phyloP scores from a whole-genome alignment of 768 basidiomycete genomes.

The Auricularia cornea region DNA sequence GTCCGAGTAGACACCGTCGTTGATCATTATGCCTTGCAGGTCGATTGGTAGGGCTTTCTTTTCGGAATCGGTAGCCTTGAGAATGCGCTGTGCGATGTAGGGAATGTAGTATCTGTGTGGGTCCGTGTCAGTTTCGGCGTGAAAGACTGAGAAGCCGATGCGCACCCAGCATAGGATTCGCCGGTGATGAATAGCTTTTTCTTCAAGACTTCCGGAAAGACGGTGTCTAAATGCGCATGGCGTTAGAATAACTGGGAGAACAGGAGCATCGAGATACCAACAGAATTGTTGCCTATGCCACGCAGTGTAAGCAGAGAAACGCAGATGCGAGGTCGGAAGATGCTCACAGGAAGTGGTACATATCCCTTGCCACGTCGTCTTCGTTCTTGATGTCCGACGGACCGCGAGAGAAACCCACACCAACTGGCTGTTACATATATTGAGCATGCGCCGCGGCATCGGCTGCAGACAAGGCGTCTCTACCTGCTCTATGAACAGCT shows the following conservation, averaged over 20 bases:
- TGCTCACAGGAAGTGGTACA: conserved; percentile 10
- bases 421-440: not conserved
- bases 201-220: conserved; percentile 7
- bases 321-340: too few species aligned
- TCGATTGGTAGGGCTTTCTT: conserved; percentile 5
- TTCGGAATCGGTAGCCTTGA: conserved; percentile 5
- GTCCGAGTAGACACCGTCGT: conserved; percentile 11
- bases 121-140: not conserved
- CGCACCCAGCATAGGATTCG: conserved; percentile 5
- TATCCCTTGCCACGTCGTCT: conserved; percentile 9
- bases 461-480: too few species aligned
- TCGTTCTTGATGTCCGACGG: conserved; percentile 3
- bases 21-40: conserved; percentile 9
- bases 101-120: conserved; percentile 9
- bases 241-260: too few species aligned
- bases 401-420: not conserved
- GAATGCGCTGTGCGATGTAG: conserved; percentile 10
- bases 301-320: too few species aligned
- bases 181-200: conserved; percentile 7
- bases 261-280: too few species aligned
- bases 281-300: conserved; percentile 1
- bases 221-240: too few species aligned
- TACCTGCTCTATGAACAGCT: conserved; percentile 8
- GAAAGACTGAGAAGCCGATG: not conserved
- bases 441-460: not conserved